Conservation (phyloP, 768 basidiomycete species). For the Trametes sanguinea region DNA sequence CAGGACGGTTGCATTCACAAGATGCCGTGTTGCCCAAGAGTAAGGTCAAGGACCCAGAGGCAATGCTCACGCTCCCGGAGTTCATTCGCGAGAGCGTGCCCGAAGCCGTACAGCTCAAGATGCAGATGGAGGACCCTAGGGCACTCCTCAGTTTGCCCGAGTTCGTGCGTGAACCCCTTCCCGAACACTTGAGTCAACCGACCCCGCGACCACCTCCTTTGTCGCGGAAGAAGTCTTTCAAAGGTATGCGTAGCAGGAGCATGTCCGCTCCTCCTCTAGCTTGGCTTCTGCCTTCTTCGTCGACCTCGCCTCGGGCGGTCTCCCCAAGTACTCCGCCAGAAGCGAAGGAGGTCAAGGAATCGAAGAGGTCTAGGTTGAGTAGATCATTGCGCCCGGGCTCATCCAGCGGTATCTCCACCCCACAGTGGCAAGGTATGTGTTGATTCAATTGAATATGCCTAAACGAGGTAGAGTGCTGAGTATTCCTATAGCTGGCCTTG, state of each 20-base stretch:
- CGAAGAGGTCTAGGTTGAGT: conserved; percentile 24
- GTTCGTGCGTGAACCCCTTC: conserved; percentile 54
- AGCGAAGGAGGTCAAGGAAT: conserved; percentile 5
- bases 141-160: conserved; percentile 38
- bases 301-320: conserved; percentile 16
- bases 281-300: conserved; percentile 31
- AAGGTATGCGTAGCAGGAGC: conserved; percentile 35
- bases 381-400: conserved; percentile 32
- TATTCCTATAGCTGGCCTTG: conserved; percentile 33
- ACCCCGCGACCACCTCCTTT: conserved; percentile 61
- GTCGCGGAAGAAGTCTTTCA: conserved; percentile 23
- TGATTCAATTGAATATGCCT: neutral
- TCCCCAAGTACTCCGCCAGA: conserved; percentile 16
- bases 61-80: conserved; percentile 45
- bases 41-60: conserved; percentile 38
- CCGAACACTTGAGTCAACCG: conserved; percentile 29
- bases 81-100: conserved; percentile 43
- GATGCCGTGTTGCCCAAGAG: conserved; percentile 53
- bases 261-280: conserved; percentile 38
- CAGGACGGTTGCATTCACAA: conserved; percentile 76
- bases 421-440: conserved; percentile 29
- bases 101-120: conserved; percentile 27
- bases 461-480: neutral
- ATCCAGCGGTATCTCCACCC: conserved; percentile 28
- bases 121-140: conserved; percentile 32